Evolutionary conservation across 2,329 filamentous ascomycete species (phyloP).

Genomic region (Hymenoscyphus repandus): DNA sequence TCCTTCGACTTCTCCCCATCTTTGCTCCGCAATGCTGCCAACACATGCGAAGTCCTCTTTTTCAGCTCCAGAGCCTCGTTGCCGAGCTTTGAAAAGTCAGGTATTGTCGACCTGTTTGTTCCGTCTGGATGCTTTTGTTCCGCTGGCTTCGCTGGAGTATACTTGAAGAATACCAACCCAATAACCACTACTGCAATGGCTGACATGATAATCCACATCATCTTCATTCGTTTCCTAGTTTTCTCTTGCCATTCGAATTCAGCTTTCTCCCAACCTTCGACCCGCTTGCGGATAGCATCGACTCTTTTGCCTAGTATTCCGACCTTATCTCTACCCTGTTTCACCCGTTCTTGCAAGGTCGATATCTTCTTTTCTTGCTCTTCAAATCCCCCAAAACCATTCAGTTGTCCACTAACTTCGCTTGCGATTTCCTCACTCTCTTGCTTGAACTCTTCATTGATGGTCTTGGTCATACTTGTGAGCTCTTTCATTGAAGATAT

Average conservation of each 20-base stretch:
- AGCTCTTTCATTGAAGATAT: constrained; percentile 62
- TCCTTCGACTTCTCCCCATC: constrained; percentile 18
- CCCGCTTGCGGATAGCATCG: constrained; percentile 54
- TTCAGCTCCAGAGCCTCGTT: constrained; percentile 17
- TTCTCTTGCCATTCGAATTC: constrained; percentile 65
- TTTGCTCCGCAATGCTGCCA: constrained; percentile 14
- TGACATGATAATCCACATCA: constrained; percentile 57
- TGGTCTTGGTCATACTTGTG: constrained; percentile 53
- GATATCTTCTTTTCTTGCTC: constrained; percentile 60
- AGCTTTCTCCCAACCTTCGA: constrained; percentile 62
- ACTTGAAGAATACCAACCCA: constrained; percentile 37
- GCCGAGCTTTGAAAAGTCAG: constrained; percentile 17
- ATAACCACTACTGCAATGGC: constrained; percentile 40
- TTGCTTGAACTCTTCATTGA: constrained; percentile 52
- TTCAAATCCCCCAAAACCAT: constrained; percentile 56
- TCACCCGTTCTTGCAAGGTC: constrained; percentile 56
- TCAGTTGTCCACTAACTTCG: constrained; percentile 51
- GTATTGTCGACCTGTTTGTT: constrained; percentile 16
- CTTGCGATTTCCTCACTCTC: constrained; percentile 54
- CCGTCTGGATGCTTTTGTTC: constrained; percentile 9
- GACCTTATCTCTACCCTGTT: constrained; percentile 54
- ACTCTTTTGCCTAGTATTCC: constrained; percentile 57
- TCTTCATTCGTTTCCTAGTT: constrained; percentile 56
- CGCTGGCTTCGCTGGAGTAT: constrained; percentile 15
- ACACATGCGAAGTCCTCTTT: constrained; percentile 2